Percentiles rank a stretch among this genome's conserved stretches.
Conservation (phyloP, 2,329 filamentous ascomycete genomes). For the Stagonosporopsis tanaceti region DNA sequence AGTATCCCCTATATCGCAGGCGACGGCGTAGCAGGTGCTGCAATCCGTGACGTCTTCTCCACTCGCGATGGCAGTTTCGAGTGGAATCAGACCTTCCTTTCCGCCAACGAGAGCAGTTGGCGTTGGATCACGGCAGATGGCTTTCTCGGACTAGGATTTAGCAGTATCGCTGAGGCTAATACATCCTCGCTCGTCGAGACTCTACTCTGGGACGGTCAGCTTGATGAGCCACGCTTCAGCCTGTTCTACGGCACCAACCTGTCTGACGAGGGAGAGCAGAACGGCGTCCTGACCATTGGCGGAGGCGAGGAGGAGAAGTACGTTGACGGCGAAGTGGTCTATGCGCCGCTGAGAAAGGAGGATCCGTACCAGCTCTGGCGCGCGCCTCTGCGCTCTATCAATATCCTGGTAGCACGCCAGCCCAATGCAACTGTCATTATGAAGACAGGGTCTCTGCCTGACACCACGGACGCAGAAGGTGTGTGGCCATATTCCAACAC, state of each 20-base stretch:
- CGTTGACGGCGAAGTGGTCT: conserved; percentile 68
- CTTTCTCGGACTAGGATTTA: conserved; percentile 30
- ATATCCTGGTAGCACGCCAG: conserved; percentile 14
- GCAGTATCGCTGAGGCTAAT: conserved; percentile 24
- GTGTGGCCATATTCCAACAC: conserved; percentile 15
- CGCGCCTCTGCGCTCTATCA: conserved; percentile 23
- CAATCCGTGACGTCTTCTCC: conserved; percentile 22
- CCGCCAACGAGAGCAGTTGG: conserved; percentile 27
- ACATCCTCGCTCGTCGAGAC: conserved; percentile 28
- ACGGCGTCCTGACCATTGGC: conserved; percentile 29
- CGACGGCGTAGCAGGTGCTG: conserved; percentile 20
- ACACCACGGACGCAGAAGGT: conserved; percentile 6
- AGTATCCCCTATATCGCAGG: conserved; percentile 25
- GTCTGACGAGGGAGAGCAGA: conserved; percentile 9
- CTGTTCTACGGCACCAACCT: conserved; percentile 29
- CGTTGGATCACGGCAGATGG: conserved; percentile 30
- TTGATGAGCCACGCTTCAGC: conserved; percentile 25
- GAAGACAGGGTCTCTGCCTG: conserved; percentile 11
- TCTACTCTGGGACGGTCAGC: conserved; percentile 23
- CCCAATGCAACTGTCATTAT: conserved; percentile 17
- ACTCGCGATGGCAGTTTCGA: conserved; percentile 9
- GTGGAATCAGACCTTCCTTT: conserved; percentile 33
- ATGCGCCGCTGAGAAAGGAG: conserved; percentile 21
- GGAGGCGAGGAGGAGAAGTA: conserved; percentile 62
- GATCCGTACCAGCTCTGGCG: conserved; percentile 27